Percentiles rank a stretch among this genome's conserved stretches.
These are phyloP conservation scores for Saccharomycopsis amapae DNA, from an alignment of 805 yeast genomes.

Conservation along the genomic window DNA sequence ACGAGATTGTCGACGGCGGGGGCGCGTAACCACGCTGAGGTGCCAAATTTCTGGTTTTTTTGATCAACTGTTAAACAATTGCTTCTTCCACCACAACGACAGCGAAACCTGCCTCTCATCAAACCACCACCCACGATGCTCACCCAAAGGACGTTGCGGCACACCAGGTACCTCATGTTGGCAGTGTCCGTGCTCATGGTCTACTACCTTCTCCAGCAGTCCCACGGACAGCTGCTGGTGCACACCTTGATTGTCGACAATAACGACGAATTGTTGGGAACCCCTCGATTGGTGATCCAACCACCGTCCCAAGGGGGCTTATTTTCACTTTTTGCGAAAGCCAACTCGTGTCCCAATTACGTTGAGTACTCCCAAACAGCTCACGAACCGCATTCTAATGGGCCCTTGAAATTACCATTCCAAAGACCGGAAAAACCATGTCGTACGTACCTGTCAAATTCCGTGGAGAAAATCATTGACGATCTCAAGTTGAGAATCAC, in stretches of 20 bases:
- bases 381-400: conserved; percentile 54
- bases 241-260: too few relatives aligned
- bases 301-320: too few relatives aligned
- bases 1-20: too few relatives aligned
- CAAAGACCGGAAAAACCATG: conserved; percentile 72
- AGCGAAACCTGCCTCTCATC: too few relatives aligned
- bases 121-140: too few relatives aligned
- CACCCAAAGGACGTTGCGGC: too few relatives aligned
- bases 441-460: conserved; percentile 59
- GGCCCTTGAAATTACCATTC: conserved; percentile 51
- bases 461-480: conserved; percentile 53
- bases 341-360: conserved; percentile 60
- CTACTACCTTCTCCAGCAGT: not conserved
- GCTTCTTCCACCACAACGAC: too few relatives aligned
- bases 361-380: conserved; percentile 46
- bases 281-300: too few relatives aligned
- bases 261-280: too few relatives aligned
- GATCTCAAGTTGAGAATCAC: conserved; percentile 43
- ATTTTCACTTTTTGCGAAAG: too few relatives aligned
- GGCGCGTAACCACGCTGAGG: not conserved
- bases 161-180: too few relatives aligned
- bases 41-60: not conserved
- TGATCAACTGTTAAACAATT: not conserved
- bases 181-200: not conserved
- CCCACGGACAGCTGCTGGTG: not conserved